phyloP scores from a whole-genome alignment of 2,329 filamentous ascomycete species.

The Fusarium tjaetaba region DNA sequence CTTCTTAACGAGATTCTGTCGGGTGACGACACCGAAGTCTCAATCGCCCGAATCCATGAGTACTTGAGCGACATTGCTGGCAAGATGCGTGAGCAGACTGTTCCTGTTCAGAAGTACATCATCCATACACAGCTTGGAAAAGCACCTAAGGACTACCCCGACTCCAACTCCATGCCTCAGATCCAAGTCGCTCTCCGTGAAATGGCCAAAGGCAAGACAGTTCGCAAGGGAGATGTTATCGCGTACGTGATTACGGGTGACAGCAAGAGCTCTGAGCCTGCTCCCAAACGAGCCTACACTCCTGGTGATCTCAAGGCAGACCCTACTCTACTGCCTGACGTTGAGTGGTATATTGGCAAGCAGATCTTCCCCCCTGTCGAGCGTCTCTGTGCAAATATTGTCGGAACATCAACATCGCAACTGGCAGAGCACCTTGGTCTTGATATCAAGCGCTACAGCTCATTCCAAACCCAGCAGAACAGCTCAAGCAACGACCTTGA shows the following conservation, averaged over 20 bases:
- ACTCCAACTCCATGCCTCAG: slow-evolving; percentile 93
- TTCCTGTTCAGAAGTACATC: slow-evolving; percentile 88
- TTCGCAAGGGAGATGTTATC: slow-evolving; percentile 95
- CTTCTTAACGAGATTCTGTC: slow-evolving; percentile 95
- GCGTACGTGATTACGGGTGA: slow-evolving; percentile 92
- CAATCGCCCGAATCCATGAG: slow-evolving; percentile 91
- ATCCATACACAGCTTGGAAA: slow-evolving; percentile 99
- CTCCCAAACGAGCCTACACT: slow-evolving; percentile 89
- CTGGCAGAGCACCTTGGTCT: slow-evolving; percentile 94
- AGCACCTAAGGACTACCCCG: slow-evolving; percentile 90
- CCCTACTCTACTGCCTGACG: slow-evolving; percentile 80
- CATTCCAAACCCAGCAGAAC: slow-evolving; percentile 56
- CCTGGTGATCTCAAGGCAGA: slow-evolving; percentile 84
- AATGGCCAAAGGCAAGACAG: slow-evolving; percentile 83
- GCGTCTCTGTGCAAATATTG: slow-evolving; percentile 95
- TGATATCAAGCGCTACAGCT: slow-evolving; percentile 85
- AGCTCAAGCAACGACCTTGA: slow-evolving; percentile 70
- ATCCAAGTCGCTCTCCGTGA: slow-evolving; percentile 94
- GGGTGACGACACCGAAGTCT: slow-evolving; percentile 88
- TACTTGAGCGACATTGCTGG: slow-evolving; percentile 85
- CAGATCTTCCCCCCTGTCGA: slow-evolving; percentile 98
- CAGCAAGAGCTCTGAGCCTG: slow-evolving; percentile 70
- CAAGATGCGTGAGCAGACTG: slow-evolving; percentile 83
- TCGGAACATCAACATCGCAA: slow-evolving; percentile 87
- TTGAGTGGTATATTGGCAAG: slow-evolving; percentile 99